Percentiles rank a stretch among this genome's conserved stretches.
Conservation (phyloP, 73 alveolate species). For the Symbiodinium natans region DNA sequence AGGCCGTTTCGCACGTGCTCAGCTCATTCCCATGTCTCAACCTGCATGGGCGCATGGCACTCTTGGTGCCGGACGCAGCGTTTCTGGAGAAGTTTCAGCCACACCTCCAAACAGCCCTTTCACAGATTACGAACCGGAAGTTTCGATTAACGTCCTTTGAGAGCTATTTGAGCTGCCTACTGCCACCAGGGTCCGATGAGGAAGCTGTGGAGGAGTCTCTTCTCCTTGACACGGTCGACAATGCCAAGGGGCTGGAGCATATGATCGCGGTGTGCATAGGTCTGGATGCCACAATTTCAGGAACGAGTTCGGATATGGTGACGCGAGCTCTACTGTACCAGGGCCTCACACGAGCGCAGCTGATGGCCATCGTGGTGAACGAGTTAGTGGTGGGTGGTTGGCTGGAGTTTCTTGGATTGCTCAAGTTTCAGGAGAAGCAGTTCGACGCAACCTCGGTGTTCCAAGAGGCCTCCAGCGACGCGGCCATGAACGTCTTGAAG, state of each 20-base stretch:
- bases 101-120: not conserved
- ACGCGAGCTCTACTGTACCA: not conserved
- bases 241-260: conserved; percentile 7
- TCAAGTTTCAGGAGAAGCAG: not conserved
- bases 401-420: not conserved
- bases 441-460: not conserved
- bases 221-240: not conserved
- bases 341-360: conserved; percentile 6
- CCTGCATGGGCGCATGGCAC: not conserved
- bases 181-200: too few relatives aligned
- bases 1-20: not conserved
- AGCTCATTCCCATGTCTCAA: not conserved
- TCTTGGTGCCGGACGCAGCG: not conserved
- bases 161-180: not conserved
- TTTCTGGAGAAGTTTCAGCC: not conserved
- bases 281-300: not conserved
- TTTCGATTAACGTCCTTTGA: not conserved
- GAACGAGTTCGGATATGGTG: too few relatives aligned
- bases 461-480: not conserved
- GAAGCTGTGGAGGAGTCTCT: not conserved
- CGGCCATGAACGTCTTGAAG: not conserved
- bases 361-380: not conserved
- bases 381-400: not conserved
- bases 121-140: not conserved
- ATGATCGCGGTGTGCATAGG: conserved; percentile 1